A percentile compares a stretch with the other conserved stretches of the same genome.
phyloP scores from a whole-genome alignment of 2,329 filamentous ascomycete genomes.

The Penicillium nordicum region DNA sequence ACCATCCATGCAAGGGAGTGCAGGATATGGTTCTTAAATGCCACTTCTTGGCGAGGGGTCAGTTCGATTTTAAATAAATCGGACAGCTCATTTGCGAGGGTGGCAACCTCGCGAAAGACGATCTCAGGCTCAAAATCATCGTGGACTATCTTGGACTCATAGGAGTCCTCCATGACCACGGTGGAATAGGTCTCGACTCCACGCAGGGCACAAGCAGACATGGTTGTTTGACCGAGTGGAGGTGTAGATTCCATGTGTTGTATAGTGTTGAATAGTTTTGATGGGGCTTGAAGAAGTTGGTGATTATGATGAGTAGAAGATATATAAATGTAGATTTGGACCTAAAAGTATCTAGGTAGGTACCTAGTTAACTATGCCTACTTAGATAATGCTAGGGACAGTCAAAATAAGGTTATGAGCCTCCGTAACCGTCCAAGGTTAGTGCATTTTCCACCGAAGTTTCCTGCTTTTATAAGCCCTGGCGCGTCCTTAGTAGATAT shows the following conservation, averaged over 20 bases:
- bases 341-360: no score
- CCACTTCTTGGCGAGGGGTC: not conserved
- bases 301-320: not conserved
- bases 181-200: not conserved
- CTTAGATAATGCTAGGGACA: not conserved
- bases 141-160: not conserved
- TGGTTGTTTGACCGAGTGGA: not conserved
- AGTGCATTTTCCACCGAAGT: no score
- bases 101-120: not conserved
- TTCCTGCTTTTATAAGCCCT: no score
- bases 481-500: no score
- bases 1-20: not conserved
- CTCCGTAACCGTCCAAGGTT: no score
- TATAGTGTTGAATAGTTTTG: no score
- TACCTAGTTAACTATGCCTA: not conserved
- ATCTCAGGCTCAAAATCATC: not conserved
- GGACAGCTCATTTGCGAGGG: not conserved
- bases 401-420: no score
- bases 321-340: not conserved
- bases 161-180: not conserved
- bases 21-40: not conserved
- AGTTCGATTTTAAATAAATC: not conserved
- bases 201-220: not conserved
- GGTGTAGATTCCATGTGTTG: not conserved
- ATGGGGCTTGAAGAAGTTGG: not conserved